Base-by-base conservation (phyloP, 352 stramenopile genomes). In the Peronosclerospora sorghi region DNA sequence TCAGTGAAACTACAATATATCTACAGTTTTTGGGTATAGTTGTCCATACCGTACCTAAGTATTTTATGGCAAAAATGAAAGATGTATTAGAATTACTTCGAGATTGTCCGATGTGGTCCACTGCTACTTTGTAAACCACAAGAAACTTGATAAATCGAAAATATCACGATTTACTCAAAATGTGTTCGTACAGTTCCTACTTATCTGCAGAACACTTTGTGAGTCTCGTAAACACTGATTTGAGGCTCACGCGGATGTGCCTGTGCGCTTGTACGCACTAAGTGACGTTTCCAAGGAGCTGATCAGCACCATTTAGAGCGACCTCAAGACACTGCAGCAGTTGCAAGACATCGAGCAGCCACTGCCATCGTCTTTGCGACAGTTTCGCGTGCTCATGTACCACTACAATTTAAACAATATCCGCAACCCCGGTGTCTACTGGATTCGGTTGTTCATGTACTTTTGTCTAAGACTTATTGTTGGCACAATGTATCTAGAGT, bases 401-500 rank as follows among this genome's bases (percentile, higher is more conserved):
- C 65, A 69, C 35, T 82, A 77, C 47, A 56, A 51, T 35, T 38
- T 82, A 45, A 80, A 83, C 62, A 82, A 81, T 41, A 56, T 75
- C 18, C 70, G 70, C 32, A 79, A 81, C 49, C 68, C 71, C 1
- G 73, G 68, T 24, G 74, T 86, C 48, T 85, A 78, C 61, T 82
- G 65, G 58, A 58, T 86, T 14, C 65, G 72, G 0, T 19, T 86
- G 12, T 62, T 76, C 51, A 85, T 86, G 73, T 84, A 88, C 51
- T 62, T 69, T 35, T 73, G 67, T 28, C 58, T 85, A 9, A 76
- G 58, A 15, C 63, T 83, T 39, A 82, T 85, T 65, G 59, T 83
- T 4, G 73, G 73, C 17, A 77, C 71, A 29, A 83, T 88, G 63
- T 85, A 80, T 59, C 30, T 85, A n/a, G n/a, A 64, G 45, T 12